Evolutionary conservation across 345 rosid species (phyloP), one percentile per base, ranked within the genome.

Genomic region (Populus tremula): DNA sequence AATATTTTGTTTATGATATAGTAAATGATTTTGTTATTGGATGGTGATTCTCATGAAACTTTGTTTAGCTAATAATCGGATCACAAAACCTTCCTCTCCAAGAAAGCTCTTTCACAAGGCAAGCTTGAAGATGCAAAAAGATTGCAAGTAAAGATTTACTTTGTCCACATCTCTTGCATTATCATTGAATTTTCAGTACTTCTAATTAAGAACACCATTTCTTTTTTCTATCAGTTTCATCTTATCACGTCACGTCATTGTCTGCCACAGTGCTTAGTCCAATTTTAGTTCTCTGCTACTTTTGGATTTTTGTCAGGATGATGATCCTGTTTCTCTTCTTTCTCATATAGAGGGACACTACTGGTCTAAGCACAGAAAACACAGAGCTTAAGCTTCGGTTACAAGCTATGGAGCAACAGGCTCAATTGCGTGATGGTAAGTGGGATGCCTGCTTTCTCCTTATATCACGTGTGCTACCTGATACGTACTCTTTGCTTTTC

Each of bases 341-440:
- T 77, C 77, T 77, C 41, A 66, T 80, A 9, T 78, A 92, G 98
- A 92, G 96, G 81, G 96, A 94, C 86, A 90, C 96, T 14, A 87
- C 89, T 41, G 93, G 91, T 72, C 83, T 92, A 85, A 85, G 84
- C 66, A 79, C 90, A 74, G 98, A 94, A 82, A 94, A 92, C 80
- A 86, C 92, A 79, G 98, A 94, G 83, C 97, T 92, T 78, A 93
- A 94, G 93, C 91, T 92, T 83, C 92, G 93, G 81, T 85, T 92
- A 75, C 97, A 92, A 82, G 91, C 91, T 56, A 87, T 92, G 96
- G 98, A 94, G 83, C 94, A 90, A 69, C 96, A 92, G 80, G 93
- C 96, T 79, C 93, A 90, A 79, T 76, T 92, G 75, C 89, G 97
- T 59, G 98, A 94, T 83, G 95, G 97, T 94, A 84, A 29, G 83